Conservation (phyloP, 257 asterid genomes). For the Apocynum venetum region DNA sequence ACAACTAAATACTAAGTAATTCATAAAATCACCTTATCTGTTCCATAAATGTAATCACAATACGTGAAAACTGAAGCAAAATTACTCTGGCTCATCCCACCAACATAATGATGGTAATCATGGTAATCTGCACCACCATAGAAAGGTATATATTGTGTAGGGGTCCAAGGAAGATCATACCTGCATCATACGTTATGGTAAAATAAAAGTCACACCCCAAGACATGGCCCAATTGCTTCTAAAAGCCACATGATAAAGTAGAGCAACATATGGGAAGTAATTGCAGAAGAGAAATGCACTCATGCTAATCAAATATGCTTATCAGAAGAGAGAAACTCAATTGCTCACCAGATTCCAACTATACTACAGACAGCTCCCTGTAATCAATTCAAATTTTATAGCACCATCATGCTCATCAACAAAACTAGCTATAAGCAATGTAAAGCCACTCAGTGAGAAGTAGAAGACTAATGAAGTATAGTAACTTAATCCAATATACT, state of each 20-base stretch:
- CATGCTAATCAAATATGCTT: background rate
- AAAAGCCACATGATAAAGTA: background rate
- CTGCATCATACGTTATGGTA: constrained; percentile 32
- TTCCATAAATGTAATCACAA: constrained; percentile 93
- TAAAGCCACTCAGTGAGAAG: background rate
- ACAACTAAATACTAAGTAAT: background rate
- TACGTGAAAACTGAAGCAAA: constrained; percentile 98
- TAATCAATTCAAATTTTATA: background rate
- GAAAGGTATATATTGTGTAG: constrained; percentile 84
- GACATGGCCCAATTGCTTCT: background rate
- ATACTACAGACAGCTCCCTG: background rate
- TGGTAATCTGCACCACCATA: constrained; percentile 98
- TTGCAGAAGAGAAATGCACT: background rate
- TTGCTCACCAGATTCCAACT: background rate
- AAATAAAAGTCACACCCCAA: background rate
- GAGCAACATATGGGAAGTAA: background rate
- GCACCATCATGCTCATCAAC: background rate
- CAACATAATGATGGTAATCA: constrained; percentile 98
- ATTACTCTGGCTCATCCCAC: constrained; percentile 95
- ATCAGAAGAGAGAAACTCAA: background rate
- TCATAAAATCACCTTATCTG: constrained; percentile 69
- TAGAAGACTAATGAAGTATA: background rate
- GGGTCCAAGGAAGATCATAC: constrained; percentile 93
- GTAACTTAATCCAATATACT: background rate
- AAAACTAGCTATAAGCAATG: background rate